Evolutionary conservation across 2,329 filamentous ascomycete species (phyloP), one percentile per base, ranked within the genome.

Genomic region (Tolypocladium endophyticum): DNA sequence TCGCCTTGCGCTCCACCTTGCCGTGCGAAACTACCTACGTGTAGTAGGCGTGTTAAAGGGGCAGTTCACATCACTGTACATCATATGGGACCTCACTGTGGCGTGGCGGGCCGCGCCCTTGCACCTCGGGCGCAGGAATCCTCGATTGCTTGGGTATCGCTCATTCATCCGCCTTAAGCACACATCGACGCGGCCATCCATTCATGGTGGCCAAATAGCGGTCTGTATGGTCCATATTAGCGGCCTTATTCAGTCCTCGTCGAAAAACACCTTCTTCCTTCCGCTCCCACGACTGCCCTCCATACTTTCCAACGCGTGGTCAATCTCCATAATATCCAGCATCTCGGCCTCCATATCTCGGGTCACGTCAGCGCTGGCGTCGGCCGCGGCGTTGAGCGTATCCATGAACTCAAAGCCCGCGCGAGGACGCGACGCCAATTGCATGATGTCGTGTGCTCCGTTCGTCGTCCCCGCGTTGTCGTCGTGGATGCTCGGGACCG

Each of bases 1-100:
- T 87, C 83, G 82, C 85, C 85, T 87, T 87, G 84, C 83, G 83
- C 85, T 87, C 84, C 85, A 87, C 85, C 85, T 84, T 80, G 83
- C 83, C 84, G 82, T 85, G 85, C 85, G 85, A 83, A 83, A 8
- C 33, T 58, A 39, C n/a, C 18, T 50, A 6, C 8, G 8, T n/a
- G 47, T 33, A n/a, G n/a, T n/a, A n/a, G n/a, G 18, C 25, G 14
- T 8, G 25, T 52, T 9, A 25, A 52, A 20, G 47, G 47, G 8
- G 28, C 47, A 53, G 12, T 8, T 30, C 33, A 11, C 8, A n/a
- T 53, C 47, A 16, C 18, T 20, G 30, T 8, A 36, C 20, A 54
- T 54, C 50, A 54, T 20, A 35, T 16, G 30, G 30, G 50, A 11
- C 50, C 4, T 35, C 50, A 53, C 30, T 30, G 50, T 35, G 9